phyloP scores from a whole-genome alignment of 1,284 basidiomycete species.

The Schizophyllum amplum region DNA sequence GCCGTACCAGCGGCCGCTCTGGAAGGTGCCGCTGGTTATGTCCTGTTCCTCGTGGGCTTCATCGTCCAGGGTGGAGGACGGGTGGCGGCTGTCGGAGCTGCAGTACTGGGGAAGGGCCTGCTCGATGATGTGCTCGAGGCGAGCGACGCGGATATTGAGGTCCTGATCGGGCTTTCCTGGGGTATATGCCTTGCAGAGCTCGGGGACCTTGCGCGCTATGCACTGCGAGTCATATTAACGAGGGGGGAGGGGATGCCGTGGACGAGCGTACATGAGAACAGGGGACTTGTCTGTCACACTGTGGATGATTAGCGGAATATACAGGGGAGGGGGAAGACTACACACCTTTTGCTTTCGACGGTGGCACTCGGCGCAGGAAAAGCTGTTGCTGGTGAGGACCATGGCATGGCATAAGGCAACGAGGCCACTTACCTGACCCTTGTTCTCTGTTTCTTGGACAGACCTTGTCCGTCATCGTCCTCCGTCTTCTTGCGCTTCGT shows the following conservation, averaged over 20 bases:
- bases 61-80: slow-evolving; percentile 45
- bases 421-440: slow-evolving; percentile 54
- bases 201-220: slow-evolving; percentile 73
- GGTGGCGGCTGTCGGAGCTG: slow-evolving; percentile 5
- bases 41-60: slow-evolving; percentile 66
- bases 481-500: slow-evolving; percentile 57
- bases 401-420: slow-evolving; percentile 12
- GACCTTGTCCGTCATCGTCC: slow-evolving; percentile 40
- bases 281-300: slow-evolving; percentile 77
- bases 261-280: slow-evolving; percentile 62
- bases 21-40: slow-evolving; percentile 64
- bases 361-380: slow-evolving; percentile 82
- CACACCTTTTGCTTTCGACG: slow-evolving; percentile 73
- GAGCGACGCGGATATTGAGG: slow-evolving; percentile 57
- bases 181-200: slow-evolving; percentile 78
- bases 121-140: slow-evolving; percentile 75
- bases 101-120: slow-evolving; percentile 68
- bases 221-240: slow-evolving; percentile 37
- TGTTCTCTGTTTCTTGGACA: slow-evolving; percentile 63
- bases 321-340: neutral
- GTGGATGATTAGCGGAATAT: slow-evolving; percentile 15
- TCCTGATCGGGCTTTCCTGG: slow-evolving; percentile 80
- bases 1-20: slow-evolving; percentile 80
- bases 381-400: slow-evolving; percentile 36
- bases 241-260: slow-evolving; percentile 2